A percentile compares a stretch with the other conserved stretches of the same genome.
phyloP scores from a whole-genome alignment of 805 yeast species.

The Torulaspora franciscae region DNA sequence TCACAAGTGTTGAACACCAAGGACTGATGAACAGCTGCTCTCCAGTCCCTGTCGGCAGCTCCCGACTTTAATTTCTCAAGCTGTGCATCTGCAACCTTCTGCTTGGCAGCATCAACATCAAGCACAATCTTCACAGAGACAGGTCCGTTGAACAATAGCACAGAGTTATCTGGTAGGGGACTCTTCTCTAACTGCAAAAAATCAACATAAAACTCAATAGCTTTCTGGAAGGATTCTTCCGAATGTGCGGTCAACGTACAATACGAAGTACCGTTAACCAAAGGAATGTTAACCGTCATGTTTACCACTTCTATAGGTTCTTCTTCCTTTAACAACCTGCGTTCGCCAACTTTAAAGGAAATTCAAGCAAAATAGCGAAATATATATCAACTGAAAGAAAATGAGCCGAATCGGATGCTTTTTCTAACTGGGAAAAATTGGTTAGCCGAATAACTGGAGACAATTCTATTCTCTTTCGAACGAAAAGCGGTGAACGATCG shows the following conservation, averaged over 20 bases:
- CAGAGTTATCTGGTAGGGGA: constrained; percentile 7
- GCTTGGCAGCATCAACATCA: constrained; percentile 20
- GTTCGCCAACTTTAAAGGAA: not conserved
- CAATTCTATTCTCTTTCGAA: constrained; percentile 4
- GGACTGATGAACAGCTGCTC: constrained; percentile 39
- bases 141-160: constrained; percentile 18
- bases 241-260: constrained; percentile 50
- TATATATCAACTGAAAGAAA: constrained; percentile 6
- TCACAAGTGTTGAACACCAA: constrained; percentile 34
- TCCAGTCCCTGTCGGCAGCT: constrained; percentile 40
- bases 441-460: constrained; percentile 4
- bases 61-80: constrained; percentile 8
- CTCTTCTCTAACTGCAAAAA: constrained; percentile 18
- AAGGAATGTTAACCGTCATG: constrained; percentile 24
- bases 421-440: not conserved
- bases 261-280: constrained; percentile 51
- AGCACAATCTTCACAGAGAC: constrained; percentile 29
- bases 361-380: constrained; percentile 4
- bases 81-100: constrained; percentile 7
- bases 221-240: constrained; percentile 39
- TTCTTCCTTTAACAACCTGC: not conserved
- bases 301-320: constrained; percentile 3
- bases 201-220: constrained; percentile 50
- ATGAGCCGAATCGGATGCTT: constrained; percentile 7
- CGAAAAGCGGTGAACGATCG: constrained; percentile 1